Percentiles rank a stretch among this genome's conserved stretches.
phyloP scores from a whole-genome alignment of 495 filamentous ascomycete species.

The Usnea hakonensis region DNA sequence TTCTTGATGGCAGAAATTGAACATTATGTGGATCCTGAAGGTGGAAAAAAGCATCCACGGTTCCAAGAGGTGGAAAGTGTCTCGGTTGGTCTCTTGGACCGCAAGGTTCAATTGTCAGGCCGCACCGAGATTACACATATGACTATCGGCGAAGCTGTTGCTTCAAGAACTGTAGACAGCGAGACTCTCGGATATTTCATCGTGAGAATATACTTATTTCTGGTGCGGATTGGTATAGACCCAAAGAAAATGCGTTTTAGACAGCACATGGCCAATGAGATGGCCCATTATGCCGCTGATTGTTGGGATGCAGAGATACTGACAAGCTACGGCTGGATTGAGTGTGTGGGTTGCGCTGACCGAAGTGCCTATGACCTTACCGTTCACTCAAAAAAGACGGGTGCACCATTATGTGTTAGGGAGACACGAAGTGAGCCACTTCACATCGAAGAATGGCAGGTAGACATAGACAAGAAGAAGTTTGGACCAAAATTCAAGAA shows the following conservation, averaged over 20 bases:
- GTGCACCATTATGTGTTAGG: constrained; percentile 62
- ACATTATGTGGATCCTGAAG: constrained; percentile 63
- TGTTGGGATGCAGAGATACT: constrained; percentile 80
- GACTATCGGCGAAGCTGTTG: constrained; percentile 64
- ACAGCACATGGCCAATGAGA: constrained; percentile 77
- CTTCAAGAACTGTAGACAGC: constrained; percentile 63
- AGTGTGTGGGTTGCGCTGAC: constrained; percentile 81
- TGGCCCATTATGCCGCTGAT: constrained; percentile 78
- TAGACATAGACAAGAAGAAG: constrained; percentile 77
- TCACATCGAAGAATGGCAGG: constrained; percentile 62
- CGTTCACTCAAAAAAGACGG: constrained; percentile 76
- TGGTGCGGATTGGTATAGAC: constrained; percentile 63
- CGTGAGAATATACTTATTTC: constrained; percentile 67
- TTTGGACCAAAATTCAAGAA: constrained; percentile 76
- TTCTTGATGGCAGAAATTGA: constrained; percentile 73
- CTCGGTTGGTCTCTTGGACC: constrained; percentile 59
- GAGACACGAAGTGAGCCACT: constrained; percentile 59
- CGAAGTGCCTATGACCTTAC: constrained; percentile 72
- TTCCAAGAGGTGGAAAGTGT: constrained; percentile 56
- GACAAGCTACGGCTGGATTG: constrained; percentile 77
- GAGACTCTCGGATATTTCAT: constrained; percentile 87
- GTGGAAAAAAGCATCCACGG: constrained; percentile 61
- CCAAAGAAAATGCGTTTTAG: constrained; percentile 68
- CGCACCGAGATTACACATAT: constrained; percentile 53
- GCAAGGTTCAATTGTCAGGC: constrained; percentile 62